Percentiles rank a stretch among this genome's conserved stretches.
Evolutionary conservation across 228 moss, liverwort and hornwort genomes (phyloP).

Genomic region (Sphagnum fallax): DNA sequence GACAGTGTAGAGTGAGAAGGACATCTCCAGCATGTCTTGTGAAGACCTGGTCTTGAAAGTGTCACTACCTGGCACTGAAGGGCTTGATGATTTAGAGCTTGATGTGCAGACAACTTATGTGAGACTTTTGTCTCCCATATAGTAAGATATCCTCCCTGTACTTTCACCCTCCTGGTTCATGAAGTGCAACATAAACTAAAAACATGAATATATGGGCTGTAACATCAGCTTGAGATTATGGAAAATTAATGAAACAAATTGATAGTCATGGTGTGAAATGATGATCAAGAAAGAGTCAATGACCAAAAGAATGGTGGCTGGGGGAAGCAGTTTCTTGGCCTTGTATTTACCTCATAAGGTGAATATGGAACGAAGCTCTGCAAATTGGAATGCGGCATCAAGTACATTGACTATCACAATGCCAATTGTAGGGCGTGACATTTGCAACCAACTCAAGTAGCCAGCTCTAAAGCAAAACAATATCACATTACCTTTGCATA

Average conservation of each 20-base stretch:
- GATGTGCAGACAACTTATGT: slow-evolving; percentile 55
- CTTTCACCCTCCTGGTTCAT: not conserved
- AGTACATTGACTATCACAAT: slow-evolving; percentile 35
- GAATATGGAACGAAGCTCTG: slow-evolving; percentile 39
- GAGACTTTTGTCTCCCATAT: slow-evolving; percentile 36
- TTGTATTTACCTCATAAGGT: slow-evolving; percentile 58
- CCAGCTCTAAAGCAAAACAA: too few species aligned
- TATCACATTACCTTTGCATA: too few species aligned
- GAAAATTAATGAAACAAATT: too few species aligned
- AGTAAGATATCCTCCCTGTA: slow-evolving; percentile 20
- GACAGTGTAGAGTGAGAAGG: slow-evolving; percentile 43
- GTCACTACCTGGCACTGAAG: slow-evolving; percentile 39
- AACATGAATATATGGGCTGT: not conserved
- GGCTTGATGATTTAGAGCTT: slow-evolving; percentile 31
- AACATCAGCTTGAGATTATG: too few species aligned
- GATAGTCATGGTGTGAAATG: too few species aligned
- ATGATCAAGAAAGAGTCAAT: not conserved
- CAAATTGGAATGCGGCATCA: slow-evolving; percentile 51
- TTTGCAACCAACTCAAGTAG: slow-evolving; percentile 4
- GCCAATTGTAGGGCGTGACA: slow-evolving; percentile 42
- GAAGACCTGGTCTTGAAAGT: slow-evolving; percentile 56
- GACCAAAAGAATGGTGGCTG: not conserved
- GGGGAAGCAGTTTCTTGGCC: slow-evolving; percentile 36
- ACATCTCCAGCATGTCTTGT: slow-evolving; percentile 47
- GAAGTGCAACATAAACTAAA: not conserved